Base-by-base conservation (phyloP, 768 basidiomycete species). In the Tulasnella sp. region DNA sequence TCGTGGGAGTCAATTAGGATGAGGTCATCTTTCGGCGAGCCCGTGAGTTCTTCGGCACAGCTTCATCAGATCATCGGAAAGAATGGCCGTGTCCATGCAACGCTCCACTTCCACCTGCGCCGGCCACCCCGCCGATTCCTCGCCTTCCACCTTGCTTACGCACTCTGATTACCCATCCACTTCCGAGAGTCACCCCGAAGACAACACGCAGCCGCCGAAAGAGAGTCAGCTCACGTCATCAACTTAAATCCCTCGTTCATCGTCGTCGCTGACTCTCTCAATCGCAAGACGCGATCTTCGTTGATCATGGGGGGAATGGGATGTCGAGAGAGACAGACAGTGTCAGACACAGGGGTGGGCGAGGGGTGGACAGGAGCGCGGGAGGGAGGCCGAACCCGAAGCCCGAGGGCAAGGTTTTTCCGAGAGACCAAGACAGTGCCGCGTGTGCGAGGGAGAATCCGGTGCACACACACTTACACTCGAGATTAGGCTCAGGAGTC, bases 391-490 rank as follows among this genome's bases (percentile, higher is more conserved):
- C 62, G 62, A 31, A 68, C 62, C 62, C 62, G 62, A 68, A 68
- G 62, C 12, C 62, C 62, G 62, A 68, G 62, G 62, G n/a, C 10
- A 18, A 36, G 24, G 62, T 68, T 68, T 68, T 68, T 68, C 62
- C 62, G 62, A 68, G 62, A 68, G 62, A 68, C 62, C 62, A 27
- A 68, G 62, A 68, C 62, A 27, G 34, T 68, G 62, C 62, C 62
- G 62, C 62, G 62, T 68, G 62, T 68, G 62, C 62, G 62, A 68
- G 62, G 62, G 62, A 68, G 62, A 68, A 68, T 68, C 62, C 62
- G 62, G 62, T 68, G 62, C 62, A 68, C 62, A 36, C 62, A 74
- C 44, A 74, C 21, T 38, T 38, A 46, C 39, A 18, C 16, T n/a
- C 27, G 73, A 74, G 39, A 74, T 74, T 74, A 46, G 38, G 73